Evolutionary conservation across 2,329 filamentous ascomycete genomes (phyloP).

Genomic region (Colletotrichum phormii): DNA sequence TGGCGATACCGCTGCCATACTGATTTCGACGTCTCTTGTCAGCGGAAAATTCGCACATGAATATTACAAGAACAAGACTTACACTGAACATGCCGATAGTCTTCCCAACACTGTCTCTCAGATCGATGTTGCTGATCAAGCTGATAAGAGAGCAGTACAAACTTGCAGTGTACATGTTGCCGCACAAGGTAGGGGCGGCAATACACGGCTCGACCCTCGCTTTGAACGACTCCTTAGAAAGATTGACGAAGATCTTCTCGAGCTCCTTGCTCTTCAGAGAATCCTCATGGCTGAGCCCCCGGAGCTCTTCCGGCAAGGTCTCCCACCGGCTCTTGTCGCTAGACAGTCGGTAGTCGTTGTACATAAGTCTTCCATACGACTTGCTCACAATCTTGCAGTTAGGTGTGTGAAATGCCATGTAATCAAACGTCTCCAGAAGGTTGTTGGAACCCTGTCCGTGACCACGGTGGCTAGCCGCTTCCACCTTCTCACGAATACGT

Average conservation of each 20-base stretch:
- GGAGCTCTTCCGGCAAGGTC: not conserved
- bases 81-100: constrained; percentile 28
- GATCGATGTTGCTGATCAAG: constrained; percentile 62
- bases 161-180: constrained; percentile 67
- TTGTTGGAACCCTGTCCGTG: constrained; percentile 45
- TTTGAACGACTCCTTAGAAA: constrained; percentile 1
- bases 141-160: constrained; percentile 68
- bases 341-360: constrained; percentile 4
- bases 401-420: constrained; percentile 61
- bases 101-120: constrained; percentile 7
- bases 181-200: not conserved
- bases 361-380: constrained; percentile 11
- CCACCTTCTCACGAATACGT: constrained; percentile 73
- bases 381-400: constrained; percentile 24
- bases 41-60: not conserved
- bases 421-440: constrained; percentile 83
- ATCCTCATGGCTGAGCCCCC: constrained; percentile 3
- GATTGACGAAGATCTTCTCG: constrained; percentile 1
- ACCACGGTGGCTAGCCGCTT: constrained; percentile 64
- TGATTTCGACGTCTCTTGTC: not conserved
- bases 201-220: constrained; percentile 12
- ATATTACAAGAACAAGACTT: not conserved
- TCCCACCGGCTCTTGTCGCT: not conserved
- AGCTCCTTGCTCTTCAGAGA: constrained; percentile 13
- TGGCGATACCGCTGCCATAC: constrained; percentile 21